Evolutionary conservation across 305 asterid species (phyloP), one percentile per base, ranked within the genome.

Genomic region (Petunia hybrid): DNA sequence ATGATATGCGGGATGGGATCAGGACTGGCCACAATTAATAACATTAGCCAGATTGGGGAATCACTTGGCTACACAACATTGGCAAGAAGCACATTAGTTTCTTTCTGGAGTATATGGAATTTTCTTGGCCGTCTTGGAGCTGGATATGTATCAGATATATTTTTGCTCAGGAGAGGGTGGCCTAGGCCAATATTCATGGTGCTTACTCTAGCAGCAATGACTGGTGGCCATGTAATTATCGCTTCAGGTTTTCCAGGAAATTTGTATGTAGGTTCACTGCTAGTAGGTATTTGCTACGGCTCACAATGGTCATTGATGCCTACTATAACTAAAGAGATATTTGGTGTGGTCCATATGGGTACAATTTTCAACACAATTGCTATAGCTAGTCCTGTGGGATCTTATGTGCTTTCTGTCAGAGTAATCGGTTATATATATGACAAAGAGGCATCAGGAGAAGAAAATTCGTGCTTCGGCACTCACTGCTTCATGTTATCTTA

Each of bases 1-100:
- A 95, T 92, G 97, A 41, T 92, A 6, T 92, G 97, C 74, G 98
- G 98, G 2, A 94, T 93, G 97, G 97, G 97, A 9, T 89, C 97
- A 0, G 97, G 97, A 12, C 80, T 93, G 31, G 97, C 97, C 6
- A 89, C 95, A 13, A 89, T 93, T 79, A 88, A 93, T 88, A 93
- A 93, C 83, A 87, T 93, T 10, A 91, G 95, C 92, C 97, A 93
- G 70, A 89, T 93, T 36, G 97, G 97, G 14, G 97, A 91, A 46
- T 93, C 97, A 13, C 85, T 93, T 6, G 90, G 91, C 40, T 93
- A 91, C 85, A 86, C 95, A 0, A 41, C 83, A 13, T 43, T 76
- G 35, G 90, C 90, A 78, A 89, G 91, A 77, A 93, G 91, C 84
- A 87, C 97, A 53, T 66, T 93, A 45, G 95, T 93, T 14, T 90